Evolutionary conservation across 768 basidiomycete genomes (phyloP).

Genomic region (Boletus huronensis): DNA sequence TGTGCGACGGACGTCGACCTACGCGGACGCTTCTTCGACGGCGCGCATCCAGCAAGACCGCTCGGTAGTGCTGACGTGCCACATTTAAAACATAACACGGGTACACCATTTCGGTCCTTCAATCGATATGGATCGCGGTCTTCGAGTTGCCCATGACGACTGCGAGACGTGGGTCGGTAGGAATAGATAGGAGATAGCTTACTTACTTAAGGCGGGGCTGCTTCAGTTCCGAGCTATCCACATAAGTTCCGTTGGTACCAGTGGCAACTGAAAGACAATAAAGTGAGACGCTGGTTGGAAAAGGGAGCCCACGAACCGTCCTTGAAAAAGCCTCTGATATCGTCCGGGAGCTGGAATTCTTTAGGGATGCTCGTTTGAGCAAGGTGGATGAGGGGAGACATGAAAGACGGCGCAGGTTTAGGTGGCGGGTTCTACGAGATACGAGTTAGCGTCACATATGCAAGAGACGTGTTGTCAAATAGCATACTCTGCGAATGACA

Average conservation of each 20-base stretch:
- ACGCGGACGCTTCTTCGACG: constrained; percentile 54
- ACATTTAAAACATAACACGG: constrained; percentile 90
- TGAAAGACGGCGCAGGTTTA: constrained; percentile 62
- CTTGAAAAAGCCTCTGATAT: constrained; percentile 79
- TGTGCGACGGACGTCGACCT: constrained; percentile 41
- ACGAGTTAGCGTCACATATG: constrained; percentile 10
- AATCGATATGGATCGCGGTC: constrained; percentile 87
- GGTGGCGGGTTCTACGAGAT: constrained; percentile 56
- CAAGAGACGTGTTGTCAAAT: not conserved
- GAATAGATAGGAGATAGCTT: constrained; percentile 3
- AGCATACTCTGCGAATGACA: constrained; percentile 58
- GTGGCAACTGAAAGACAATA: constrained; percentile 57
- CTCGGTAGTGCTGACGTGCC: constrained; percentile 72
- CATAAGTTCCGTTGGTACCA: constrained; percentile 76
- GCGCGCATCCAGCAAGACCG: constrained; percentile 47
- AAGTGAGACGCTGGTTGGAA: constrained; percentile 13
- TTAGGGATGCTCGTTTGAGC: constrained; percentile 66
- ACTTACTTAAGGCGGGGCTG: constrained; percentile 81
- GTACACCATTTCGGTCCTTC: constrained; percentile 77
- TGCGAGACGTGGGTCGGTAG: constrained; percentile 23
- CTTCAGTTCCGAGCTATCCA: constrained; percentile 74
- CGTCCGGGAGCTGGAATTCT: constrained; percentile 85
- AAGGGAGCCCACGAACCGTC: constrained; percentile 57
- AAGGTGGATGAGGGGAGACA: constrained; percentile 70
- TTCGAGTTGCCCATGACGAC: constrained; percentile 86